Evolutionary conservation across 768 basidiomycete species (phyloP).

Genomic region (Trametes cingulata): DNA sequence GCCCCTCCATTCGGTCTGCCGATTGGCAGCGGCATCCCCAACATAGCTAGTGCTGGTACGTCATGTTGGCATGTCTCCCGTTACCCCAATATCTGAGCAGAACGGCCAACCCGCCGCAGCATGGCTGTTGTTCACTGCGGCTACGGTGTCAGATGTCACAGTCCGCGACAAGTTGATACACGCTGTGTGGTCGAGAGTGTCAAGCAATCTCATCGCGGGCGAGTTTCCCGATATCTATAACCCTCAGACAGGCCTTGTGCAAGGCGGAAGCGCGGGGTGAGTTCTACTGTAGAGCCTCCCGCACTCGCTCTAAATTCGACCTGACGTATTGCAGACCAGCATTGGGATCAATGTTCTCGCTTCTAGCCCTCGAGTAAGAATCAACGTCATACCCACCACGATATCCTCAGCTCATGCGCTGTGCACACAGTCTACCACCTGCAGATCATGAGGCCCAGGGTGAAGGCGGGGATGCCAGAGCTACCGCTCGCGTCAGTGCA

Average conservation of each 20-base stretch:
- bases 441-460: no score
- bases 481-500: no score
- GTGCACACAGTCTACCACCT: background rate
- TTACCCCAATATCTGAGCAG: background rate
- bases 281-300: background rate
- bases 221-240: constrained; percentile 6
- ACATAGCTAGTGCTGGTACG: background rate
- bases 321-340: background rate
- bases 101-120: background rate
- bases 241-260: background rate
- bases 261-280: constrained; percentile 1
- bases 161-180: constrained; percentile 15
- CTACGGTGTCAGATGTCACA: constrained; percentile 7
- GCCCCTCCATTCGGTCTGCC: background rate
- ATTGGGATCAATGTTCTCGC: constrained; percentile 12
- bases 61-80: background rate
- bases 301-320: no score
- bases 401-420: background rate
- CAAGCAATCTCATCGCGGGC: constrained; percentile 1
- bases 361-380: constrained; percentile 14
- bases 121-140: constrained; percentile 20
- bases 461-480: no score
- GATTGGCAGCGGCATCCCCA: background rate
- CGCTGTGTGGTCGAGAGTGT: constrained; percentile 3
- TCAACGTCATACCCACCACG: background rate